Conservation (phyloP, 2,329 filamentous ascomycete genomes). For the Colletotrichum aenigma region DNA sequence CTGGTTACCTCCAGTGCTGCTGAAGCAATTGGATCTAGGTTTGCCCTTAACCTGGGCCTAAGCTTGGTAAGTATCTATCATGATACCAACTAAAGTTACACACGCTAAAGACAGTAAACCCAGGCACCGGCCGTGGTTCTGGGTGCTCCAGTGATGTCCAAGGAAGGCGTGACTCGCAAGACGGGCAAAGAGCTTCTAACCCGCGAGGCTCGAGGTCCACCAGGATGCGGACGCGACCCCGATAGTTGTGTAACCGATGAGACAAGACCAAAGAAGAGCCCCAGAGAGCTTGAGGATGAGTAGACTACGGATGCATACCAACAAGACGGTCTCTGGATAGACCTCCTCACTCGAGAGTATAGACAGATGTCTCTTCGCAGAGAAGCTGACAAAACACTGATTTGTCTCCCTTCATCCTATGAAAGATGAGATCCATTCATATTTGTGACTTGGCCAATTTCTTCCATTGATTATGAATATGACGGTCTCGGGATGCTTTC, state of each 20-base stretch:
- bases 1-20: background rate
- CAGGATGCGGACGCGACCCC: background rate
- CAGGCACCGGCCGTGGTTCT: background rate
- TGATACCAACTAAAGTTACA: rapidly evolving
- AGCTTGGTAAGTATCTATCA: background rate
- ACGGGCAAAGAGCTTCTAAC: background rate
- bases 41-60: background rate
- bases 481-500: rapidly evolving
- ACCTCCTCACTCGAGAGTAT: background rate
- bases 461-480: background rate
- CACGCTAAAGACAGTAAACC: rapidly evolving
- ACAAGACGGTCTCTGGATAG: background rate
- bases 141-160: background rate
- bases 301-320: rapidly evolving
- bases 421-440: background rate
- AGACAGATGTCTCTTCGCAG: background rate
- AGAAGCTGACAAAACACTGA: background rate
- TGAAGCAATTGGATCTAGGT: background rate
- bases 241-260: background rate
- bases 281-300: background rate
- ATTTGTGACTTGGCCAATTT: rapidly evolving
- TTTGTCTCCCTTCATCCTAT: background rate
- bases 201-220: background rate
- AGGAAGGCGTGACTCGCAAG: background rate
- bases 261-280: background rate